Evolutionary conservation across 768 basidiomycete species (phyloP), one percentile per base, ranked within the genome.

Genomic region (Trametes cubensis): DNA sequence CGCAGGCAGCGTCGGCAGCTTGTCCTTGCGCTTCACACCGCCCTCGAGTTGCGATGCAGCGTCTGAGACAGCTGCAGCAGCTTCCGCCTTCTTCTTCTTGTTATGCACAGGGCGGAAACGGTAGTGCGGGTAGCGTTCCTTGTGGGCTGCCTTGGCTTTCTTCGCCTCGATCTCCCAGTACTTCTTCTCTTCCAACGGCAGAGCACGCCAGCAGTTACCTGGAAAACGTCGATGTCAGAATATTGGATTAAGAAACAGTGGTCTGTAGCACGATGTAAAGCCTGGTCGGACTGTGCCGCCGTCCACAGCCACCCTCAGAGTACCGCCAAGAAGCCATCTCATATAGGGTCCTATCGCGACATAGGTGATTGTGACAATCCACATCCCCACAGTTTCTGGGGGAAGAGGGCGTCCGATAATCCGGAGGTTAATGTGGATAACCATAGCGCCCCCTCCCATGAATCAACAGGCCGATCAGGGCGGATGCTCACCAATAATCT

Each of bases 111-210:
- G 77, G 52, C 72, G 70, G 73, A 81, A 82, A 34, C 79, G 76
- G 50, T 82, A 92, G 64, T 89, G 81, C 0, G 90, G 89, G 70
- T 89, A 89, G 61, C 75, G 78, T 42, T 77, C 77, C 57, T 88
- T 84, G 75, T 92, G 90, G 34, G 85, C 86, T 0, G 85, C 87
- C 74, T 90, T 90, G 23, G 85, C 89, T 45, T 84, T 81, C 70
- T 88, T 88, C 0, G 90, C 90, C 57, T 82, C 82, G 38, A 81
- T 74, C 69, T 91, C 88, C 90, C 90, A 92, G 18, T 84, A 77
- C 4, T 80, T 80, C 69, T 88, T 89, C 72, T 92, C 88, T 17
- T 86, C 83, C 18, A 85, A 79, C 0, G 89, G 87, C 3, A 92
- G 82, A 0, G 85, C 73, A 25, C 85, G 82, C 90, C 90, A 92